Conservation (phyloP, 78 protist genomes). For the Dictyostelium intermedium region DNA sequence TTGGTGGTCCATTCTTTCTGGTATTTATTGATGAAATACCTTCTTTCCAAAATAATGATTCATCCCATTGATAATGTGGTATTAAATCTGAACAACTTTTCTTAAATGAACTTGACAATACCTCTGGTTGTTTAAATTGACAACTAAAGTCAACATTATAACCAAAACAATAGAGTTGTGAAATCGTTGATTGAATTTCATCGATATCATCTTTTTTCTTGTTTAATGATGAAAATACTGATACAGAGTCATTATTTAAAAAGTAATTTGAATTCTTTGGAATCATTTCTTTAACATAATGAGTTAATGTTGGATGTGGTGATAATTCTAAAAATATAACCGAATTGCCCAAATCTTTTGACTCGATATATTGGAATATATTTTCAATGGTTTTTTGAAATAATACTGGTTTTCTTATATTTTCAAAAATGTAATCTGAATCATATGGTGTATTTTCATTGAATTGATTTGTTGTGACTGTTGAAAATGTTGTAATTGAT, state of each 20-base stretch:
- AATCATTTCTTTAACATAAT: neutral
- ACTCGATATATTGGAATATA: neutral
- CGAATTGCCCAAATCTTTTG: neutral
- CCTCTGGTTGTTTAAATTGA: too few relatives aligned
- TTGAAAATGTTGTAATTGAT: neutral
- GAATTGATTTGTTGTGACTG: neutral
- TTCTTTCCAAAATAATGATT: neutral
- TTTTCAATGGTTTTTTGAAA: constrained; percentile 19
- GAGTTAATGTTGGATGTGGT: constrained; percentile 29
- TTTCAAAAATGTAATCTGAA: constrained; percentile 1
- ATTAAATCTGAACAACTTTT: neutral
- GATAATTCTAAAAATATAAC: neutral
- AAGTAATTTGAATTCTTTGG: neutral
- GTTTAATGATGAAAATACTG: neutral
- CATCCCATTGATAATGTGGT: constrained; percentile 42
- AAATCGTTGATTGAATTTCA: neutral
- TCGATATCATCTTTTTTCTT: neutral
- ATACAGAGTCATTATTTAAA: neutral
- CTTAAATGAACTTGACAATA: neutral
- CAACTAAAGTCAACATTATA: neutral
- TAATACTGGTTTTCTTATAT: constrained; percentile 19
- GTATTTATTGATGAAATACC: neutral
- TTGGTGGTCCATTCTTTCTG: neutral
- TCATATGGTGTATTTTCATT: neutral
- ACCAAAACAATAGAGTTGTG: constrained; percentile 19